A percentile compares a stretch with the other conserved stretches of the same genome.
Evolutionary conservation across 768 basidiomycete species (phyloP).

Genomic region (Phylloporus arenicola): DNA sequence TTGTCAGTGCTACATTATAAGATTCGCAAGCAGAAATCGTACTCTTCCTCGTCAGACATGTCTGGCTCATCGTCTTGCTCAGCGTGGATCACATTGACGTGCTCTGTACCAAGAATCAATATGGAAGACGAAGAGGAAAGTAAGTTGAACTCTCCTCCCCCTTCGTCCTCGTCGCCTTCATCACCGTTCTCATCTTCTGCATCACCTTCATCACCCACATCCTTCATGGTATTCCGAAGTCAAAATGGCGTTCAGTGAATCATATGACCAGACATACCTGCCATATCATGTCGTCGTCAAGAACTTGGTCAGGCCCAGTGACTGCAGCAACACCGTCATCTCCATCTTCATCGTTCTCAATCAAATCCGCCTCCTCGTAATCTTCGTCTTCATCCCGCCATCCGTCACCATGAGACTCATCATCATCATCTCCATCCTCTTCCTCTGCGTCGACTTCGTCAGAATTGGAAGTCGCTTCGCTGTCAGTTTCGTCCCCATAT

Average conservation of each 20-base stretch:
- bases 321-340: conserved; percentile 45
- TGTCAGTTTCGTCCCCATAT: conserved; percentile 76
- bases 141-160: conserved; percentile 12
- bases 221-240: conserved; percentile 30
- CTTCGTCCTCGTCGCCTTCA: conserved; percentile 42
- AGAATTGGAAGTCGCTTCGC: conserved; percentile 73
- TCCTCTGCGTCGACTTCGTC: conserved; percentile 66
- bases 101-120: conserved; percentile 28
- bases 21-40: conserved; percentile 20
- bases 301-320: conserved; percentile 44
- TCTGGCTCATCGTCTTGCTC: conserved; percentile 60
- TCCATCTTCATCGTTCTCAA: conserved; percentile 57
- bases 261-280: conserved; percentile 37
- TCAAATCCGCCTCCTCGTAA: conserved; percentile 56
- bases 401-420: conserved; percentile 38
- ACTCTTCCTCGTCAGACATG: conserved; percentile 66
- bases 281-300: conserved; percentile 53
- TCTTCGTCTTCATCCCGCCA: conserved; percentile 56
- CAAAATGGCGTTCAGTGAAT: conserved; percentile 7
- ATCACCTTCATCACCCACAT: conserved; percentile 51
- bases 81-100: conserved; percentile 57
- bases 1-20: conserved; percentile 12
- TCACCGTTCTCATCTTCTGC: conserved; percentile 57
- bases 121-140: background rate
- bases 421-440: conserved; percentile 55